These are phyloP conservation scores for Calonectria pseudoturangicola DNA, from an alignment of 2,329 filamentous ascomycete species.

Conservation along the genomic window DNA sequence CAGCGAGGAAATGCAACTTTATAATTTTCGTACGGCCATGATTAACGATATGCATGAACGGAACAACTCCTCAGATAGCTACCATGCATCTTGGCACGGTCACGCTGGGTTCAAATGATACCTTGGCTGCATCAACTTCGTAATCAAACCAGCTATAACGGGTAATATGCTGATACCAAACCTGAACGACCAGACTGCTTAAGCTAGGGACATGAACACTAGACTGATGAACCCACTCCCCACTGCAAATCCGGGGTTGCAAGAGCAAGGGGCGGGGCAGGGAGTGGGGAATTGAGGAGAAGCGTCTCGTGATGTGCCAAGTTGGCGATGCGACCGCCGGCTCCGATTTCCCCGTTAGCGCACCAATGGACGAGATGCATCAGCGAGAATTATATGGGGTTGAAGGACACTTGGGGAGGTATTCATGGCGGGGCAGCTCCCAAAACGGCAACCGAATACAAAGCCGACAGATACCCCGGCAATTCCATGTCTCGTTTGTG, in stretches of 20 bases:
- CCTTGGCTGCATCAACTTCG: neutral
- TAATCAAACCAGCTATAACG: neutral
- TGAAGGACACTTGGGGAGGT: neutral
- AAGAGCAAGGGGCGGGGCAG: neutral
- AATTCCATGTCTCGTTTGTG: neutral
- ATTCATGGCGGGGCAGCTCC: neutral
- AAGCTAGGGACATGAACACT: neutral
- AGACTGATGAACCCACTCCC: neutral
- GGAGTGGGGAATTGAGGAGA: conserved; percentile 32
- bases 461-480: neutral
- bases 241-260: conserved; percentile 4
- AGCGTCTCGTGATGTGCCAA: conserved; percentile 6
- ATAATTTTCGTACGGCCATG: conserved; percentile 11
- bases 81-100: conserved; percentile 13
- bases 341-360: conserved; percentile 38
- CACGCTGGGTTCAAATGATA: conserved; percentile 4
- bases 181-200: neutral
- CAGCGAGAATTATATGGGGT: neutral
- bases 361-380: conserved; percentile 20
- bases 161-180: neutral
- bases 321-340: conserved; percentile 12
- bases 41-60: conserved; percentile 11
- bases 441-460: neutral
- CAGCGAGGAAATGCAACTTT: neutral
- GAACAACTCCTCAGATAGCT: neutral